Percentiles rank a stretch among this genome's conserved stretches.
phyloP scores from a whole-genome alignment of 2,329 filamentous ascomycete genomes.

The Fusarium heterosporum region DNA sequence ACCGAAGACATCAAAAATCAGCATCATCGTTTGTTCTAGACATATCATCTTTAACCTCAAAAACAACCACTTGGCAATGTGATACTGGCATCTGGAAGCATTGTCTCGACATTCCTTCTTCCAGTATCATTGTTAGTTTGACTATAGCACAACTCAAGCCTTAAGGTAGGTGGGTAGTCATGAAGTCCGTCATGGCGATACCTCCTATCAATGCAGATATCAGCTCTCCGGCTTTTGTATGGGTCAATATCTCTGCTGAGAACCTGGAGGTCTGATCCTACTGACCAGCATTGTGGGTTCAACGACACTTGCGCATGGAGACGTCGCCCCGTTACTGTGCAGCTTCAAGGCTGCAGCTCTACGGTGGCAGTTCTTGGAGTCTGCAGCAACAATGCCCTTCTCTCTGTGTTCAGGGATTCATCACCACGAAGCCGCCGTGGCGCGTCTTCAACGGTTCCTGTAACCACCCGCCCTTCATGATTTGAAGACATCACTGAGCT shows the following conservation, averaged over 20 bases:
- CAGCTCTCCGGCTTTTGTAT: neutral
- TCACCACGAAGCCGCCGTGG: conserved; percentile 37
- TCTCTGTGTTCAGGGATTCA: conserved; percentile 15
- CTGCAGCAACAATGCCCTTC: conserved; percentile 23
- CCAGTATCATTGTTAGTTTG: conserved; percentile 18
- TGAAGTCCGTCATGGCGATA: conserved; percentile 6
- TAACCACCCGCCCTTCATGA: conserved; percentile 29
- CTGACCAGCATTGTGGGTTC: conserved; percentile 1
- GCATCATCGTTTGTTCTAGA: neutral
- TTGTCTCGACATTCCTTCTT: conserved; percentile 3
- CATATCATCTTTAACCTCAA: neutral
- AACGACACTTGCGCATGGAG: conserved; percentile 23
- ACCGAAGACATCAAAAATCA: neutral
- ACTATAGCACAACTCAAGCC: conserved; percentile 5
- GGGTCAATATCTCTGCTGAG: neutral
- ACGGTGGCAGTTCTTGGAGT: conserved; percentile 17
- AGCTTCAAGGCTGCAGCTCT: conserved; percentile 30
- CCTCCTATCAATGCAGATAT: neutral
- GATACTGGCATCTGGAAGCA: neutral
- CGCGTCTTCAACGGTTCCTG: conserved; percentile 42
- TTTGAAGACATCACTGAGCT: conserved; percentile 27
- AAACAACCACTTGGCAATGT: neutral
- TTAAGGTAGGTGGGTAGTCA: conserved; percentile 14
- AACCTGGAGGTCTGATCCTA: conserved; percentile 3
- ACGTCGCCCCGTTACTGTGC: conserved; percentile 28